Evolutionary conservation across 768 basidiomycete genomes (phyloP).

Genomic region (Gautieria morchelliformis): DNA sequence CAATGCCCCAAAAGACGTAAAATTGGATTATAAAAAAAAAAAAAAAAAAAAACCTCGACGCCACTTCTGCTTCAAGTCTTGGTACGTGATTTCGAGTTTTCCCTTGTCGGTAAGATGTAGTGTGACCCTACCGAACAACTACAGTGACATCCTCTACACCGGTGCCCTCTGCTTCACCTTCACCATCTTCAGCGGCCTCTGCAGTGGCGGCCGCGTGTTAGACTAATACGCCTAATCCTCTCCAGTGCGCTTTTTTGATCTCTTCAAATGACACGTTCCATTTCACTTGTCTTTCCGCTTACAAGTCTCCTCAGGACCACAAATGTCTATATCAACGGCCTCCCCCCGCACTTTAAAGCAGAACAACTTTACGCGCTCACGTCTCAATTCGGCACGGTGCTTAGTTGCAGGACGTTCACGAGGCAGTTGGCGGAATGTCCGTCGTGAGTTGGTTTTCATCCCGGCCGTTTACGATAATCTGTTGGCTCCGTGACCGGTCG

Average conservation of each 20-base stretch:
- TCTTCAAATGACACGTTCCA: not conserved
- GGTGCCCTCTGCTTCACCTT: not conserved
- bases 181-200: not conserved
- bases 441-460: constrained; percentile 26
- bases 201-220: not conserved
- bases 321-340: constrained; percentile 83
- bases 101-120: no score
- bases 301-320: constrained; percentile 32
- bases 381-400: constrained; percentile 59
- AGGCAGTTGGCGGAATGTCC: constrained; percentile 68
- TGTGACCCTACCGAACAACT: not conserved
- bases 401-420: constrained; percentile 78
- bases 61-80: no score
- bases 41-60: no score
- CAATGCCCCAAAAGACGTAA: no score
- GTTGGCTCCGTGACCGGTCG: no score
- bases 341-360: constrained; percentile 76
- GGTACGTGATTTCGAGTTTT: no score
- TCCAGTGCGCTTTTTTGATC: not conserved
- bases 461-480: not conserved
- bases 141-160: not conserved
- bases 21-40: no score
- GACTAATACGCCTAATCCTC: constrained; percentile 6
- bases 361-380: constrained; percentile 68
- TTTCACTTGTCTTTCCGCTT: no score